Base-by-base conservation (phyloP, 2,329 filamentous ascomycete genomes). In the Meredithiella fracta region DNA sequence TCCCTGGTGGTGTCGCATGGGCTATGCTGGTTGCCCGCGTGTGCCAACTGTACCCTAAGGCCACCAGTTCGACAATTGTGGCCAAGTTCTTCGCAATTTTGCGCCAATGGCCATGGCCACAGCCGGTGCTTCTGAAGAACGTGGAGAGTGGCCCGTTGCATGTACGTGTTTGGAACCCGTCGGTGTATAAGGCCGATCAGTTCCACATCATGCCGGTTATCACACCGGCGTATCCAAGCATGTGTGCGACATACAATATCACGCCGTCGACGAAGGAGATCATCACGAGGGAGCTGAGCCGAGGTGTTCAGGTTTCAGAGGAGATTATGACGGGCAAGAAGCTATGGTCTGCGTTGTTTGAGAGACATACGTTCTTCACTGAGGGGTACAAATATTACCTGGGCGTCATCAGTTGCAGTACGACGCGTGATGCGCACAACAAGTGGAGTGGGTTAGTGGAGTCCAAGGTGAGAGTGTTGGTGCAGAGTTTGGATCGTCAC, bases 121-220 rank as follows among this genome's bases (percentile, higher is more conserved):
- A 86, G 61, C 92, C 92, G n/a, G 85, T 97, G 3, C 74, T 94
- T 62, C 75, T 98, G 58, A 96, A 96, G 68, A 75, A 80, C 34
- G 89, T 94, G 60, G 90, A 95, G 66, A 84, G 84, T 61, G 86
- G 85, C 0, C 82, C 85, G 20, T 71, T 94, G 42, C 82, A 86
- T 55, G 85, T 92, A 55, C 82, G 86, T 63, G 85, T 95, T 58
- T 98, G 92, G 91, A 97, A 98, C 64, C 92, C 92, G 34, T 85
- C 83, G 74, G 85, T 89, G 29, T 94, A 94, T 67, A 80, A 81
- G 59, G 78, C 80, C 55, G 92, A 97, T 67, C 79, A 79, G 47
- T 86, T 81, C 62, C 91, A 97, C 68, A 73, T 96, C 54, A 98
- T 98, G 92, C 92, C 92, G 26, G 87, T 98, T 68, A 97, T 98